Conservation (phyloP, 208 protist genomes). For the Crithidia expoeki region DNA sequence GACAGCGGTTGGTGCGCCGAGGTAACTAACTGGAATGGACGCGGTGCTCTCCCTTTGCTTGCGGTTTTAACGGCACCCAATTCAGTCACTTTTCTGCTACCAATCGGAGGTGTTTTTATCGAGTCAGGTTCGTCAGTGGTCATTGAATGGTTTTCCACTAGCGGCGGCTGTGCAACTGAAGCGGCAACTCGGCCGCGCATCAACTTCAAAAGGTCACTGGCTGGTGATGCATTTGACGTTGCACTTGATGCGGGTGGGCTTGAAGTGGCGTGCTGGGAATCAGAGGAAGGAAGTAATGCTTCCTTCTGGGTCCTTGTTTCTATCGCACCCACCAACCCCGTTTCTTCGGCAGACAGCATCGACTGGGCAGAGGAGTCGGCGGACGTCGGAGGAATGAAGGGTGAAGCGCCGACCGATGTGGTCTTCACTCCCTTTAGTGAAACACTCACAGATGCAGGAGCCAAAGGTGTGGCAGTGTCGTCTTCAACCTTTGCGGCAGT, state of each 20-base stretch:
- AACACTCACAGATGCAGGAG: no score
- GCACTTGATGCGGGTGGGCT: background rate
- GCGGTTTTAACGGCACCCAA: no score
- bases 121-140: no score
- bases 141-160: no score
- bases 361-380: background rate
- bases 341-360: background rate
- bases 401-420: background rate
- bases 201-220: background rate
- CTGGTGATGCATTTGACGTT: background rate
- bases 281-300: background rate
- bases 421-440: background rate
- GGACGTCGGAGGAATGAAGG: background rate
- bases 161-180: background rate
- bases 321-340: background rate
- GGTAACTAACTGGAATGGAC: no score
- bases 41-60: no score
- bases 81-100: no score
- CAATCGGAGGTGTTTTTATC: no score
- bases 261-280: background rate
- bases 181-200: background rate
- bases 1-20: background rate
- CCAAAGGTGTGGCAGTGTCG: no score
- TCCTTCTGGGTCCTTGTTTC: background rate
- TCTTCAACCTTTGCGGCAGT: no score